These are phyloP conservation scores for Diutina ranongensis DNA, from an alignment of 1,139 yeast genomes.

Conservation along the genomic window DNA sequence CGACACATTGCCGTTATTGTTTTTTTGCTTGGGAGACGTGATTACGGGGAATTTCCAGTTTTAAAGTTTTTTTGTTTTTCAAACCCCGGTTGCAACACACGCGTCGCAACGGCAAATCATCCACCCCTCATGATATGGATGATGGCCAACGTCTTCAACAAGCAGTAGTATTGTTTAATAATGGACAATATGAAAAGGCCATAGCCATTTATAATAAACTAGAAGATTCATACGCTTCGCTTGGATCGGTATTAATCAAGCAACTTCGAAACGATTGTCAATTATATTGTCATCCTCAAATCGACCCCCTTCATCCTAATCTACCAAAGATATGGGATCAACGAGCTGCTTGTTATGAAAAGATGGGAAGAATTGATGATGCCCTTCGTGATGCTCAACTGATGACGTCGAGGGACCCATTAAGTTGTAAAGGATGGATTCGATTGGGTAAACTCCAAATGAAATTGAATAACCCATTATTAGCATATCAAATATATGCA, in stretches of 20 bases:
- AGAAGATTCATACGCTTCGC: neutral
- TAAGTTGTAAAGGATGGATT: conserved; percentile 1
- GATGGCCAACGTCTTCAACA: neutral
- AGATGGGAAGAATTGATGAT: neutral
- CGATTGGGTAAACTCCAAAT: neutral
- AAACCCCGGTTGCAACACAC: no score
- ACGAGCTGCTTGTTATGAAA: conserved; percentile 1
- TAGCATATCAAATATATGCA: neutral
- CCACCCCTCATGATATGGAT: no score
- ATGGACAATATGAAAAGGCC: neutral
- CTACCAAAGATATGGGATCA: neutral
- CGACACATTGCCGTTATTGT: no score
- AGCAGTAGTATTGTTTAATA: neutral
- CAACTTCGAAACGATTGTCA: neutral
- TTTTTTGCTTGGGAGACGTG: no score
- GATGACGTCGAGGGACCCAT: neutral
- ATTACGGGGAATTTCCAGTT: no score
- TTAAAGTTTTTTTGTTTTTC: no score
- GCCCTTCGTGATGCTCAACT: neutral
- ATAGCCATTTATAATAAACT: neutral
- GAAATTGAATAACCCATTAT: neutral
- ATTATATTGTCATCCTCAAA: neutral
- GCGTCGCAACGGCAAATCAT: neutral
- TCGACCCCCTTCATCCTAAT: neutral
- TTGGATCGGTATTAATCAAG: neutral